These are phyloP conservation scores for Testicularia cyperi DNA, from an alignment of 1,284 basidiomycete species.

Conservation along the genomic window DNA sequence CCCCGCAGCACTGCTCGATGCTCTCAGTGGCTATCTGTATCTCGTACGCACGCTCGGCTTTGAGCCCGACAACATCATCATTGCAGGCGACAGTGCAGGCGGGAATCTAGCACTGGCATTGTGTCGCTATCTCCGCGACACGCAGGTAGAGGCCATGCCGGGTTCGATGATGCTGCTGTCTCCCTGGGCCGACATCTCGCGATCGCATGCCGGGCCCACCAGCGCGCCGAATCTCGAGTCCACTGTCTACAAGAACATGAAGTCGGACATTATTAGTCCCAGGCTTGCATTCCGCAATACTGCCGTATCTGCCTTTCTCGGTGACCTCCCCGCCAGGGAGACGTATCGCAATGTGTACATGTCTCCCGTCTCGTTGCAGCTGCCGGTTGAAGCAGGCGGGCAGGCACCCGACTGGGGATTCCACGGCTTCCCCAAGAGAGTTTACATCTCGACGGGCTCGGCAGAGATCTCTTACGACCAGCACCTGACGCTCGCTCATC, in stretches of 20 bases:
- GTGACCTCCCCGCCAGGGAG: slow-evolving; percentile 48
- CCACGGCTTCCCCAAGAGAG: slow-evolving; percentile 42
- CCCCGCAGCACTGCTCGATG: slow-evolving; percentile 53
- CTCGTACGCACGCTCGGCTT: slow-evolving; percentile 45
- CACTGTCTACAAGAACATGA: slow-evolving; percentile 33
- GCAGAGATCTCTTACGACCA: slow-evolving; percentile 55
- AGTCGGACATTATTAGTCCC: slow-evolving; percentile 50
- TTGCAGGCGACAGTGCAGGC: slow-evolving; percentile 73
- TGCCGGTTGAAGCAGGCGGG: slow-evolving; percentile 35
- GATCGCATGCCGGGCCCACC: slow-evolving; percentile 52
- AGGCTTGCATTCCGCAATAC: slow-evolving; percentile 52
- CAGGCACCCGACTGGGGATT: slow-evolving; percentile 47
- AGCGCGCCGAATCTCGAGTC: slow-evolving; percentile 44
- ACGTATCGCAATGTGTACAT: slow-evolving; percentile 56
- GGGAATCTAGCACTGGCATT: slow-evolving; percentile 69
- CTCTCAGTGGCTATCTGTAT: slow-evolving; percentile 52
- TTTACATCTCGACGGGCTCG: slow-evolving; percentile 47
- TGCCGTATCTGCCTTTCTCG: slow-evolving; percentile 50
- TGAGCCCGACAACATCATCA: slow-evolving; percentile 65
- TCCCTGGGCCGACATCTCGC: slow-evolving; percentile 56
- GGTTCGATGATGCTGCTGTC: slow-evolving; percentile 48
- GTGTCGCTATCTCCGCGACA: slow-evolving; percentile 59
- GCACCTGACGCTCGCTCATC: slow-evolving; percentile 53
- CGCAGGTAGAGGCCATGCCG: slow-evolving; percentile 30
- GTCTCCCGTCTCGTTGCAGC: slow-evolving; percentile 50